Conservation (phyloP, 177 flowering plant species). For the Vitis hybrid region DNA sequence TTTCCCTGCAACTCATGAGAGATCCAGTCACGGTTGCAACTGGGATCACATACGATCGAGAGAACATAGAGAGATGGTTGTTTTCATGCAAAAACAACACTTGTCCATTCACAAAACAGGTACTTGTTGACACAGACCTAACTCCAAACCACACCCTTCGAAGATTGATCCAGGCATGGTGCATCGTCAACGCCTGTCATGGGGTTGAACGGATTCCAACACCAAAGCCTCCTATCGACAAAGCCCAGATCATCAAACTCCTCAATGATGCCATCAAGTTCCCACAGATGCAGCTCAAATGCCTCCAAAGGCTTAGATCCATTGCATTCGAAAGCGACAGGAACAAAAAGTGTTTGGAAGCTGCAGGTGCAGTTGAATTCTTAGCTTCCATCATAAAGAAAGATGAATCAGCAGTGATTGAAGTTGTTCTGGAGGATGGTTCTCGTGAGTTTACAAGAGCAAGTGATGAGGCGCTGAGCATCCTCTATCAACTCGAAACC, state of each 20-base stretch:
- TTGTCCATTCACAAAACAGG: conserved; percentile 80
- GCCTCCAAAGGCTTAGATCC: conserved; percentile 38
- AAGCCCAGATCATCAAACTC: conserved; percentile 42
- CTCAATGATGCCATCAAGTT: conserved; percentile 35
- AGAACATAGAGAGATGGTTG: conserved; percentile 75
- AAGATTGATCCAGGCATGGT: conserved; percentile 85
- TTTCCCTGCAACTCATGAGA: conserved; percentile 75
- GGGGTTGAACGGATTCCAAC: conserved; percentile 66
- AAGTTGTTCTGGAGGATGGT: background rate
- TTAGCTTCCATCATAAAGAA: conserved; percentile 41
- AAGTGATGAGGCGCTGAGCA: conserved; percentile 37
- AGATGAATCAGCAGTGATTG: background rate
- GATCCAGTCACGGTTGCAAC: conserved; percentile 82
- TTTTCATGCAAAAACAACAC: conserved; percentile 44
- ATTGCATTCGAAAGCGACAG: conserved; percentile 36
- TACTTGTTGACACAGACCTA: conserved; percentile 31
- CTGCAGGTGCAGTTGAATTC: conserved; percentile 54
- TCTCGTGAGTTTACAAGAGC: conserved; percentile 1
- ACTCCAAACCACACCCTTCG: conserved; percentile 89
- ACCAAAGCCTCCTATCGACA: conserved; percentile 52
- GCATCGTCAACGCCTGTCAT: conserved; percentile 53
- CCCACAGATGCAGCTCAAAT: conserved; percentile 23
- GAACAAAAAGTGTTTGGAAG: conserved; percentile 39
- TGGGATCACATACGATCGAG: conserved; percentile 86
- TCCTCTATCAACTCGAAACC: conserved; percentile 32